phyloP scores from a whole-genome alignment of 2,329 filamentous ascomycete species.

The Colletotrichum sp. region DNA sequence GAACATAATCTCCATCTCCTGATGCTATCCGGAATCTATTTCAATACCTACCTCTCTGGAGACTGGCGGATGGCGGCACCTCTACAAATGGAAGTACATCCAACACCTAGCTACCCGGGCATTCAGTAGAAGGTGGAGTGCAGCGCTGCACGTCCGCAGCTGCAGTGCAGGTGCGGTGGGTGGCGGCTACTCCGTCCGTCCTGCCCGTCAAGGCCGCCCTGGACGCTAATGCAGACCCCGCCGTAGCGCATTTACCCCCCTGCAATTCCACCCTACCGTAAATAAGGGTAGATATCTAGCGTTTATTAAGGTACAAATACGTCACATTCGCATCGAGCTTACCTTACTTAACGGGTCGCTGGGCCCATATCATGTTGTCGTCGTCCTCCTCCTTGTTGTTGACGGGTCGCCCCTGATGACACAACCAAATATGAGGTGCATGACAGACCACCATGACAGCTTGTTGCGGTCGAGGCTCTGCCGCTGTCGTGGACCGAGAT shows the following conservation, averaged over 20 bases:
- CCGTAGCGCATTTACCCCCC: neutral
- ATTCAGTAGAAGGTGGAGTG: neutral
- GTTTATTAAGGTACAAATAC: slow-evolving; percentile 9
- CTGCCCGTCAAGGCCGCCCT: neutral
- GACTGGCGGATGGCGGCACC: neutral
- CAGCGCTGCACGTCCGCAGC: neutral
- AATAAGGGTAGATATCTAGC: neutral
- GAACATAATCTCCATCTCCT: neutral
- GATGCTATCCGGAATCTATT: neutral
- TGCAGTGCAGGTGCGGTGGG: neutral
- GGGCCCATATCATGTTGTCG: neutral
- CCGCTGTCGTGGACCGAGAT: neutral
- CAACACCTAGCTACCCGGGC: neutral
- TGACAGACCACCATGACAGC: neutral
- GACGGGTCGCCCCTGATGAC: neutral
- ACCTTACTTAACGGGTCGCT: neutral
- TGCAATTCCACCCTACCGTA: slow-evolving; percentile 11
- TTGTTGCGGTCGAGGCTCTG: neutral
- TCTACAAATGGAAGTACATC: neutral
- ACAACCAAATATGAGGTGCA: neutral
- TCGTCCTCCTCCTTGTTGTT: neutral
- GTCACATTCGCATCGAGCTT: neutral
- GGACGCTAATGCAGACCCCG: slow-evolving; percentile 11
- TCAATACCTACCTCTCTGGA: neutral
- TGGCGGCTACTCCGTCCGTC: slow-evolving; percentile 13